Base-by-base conservation (phyloP, 1,284 basidiomycete genomes). In the Trichosporon coremiiforme region DNA sequence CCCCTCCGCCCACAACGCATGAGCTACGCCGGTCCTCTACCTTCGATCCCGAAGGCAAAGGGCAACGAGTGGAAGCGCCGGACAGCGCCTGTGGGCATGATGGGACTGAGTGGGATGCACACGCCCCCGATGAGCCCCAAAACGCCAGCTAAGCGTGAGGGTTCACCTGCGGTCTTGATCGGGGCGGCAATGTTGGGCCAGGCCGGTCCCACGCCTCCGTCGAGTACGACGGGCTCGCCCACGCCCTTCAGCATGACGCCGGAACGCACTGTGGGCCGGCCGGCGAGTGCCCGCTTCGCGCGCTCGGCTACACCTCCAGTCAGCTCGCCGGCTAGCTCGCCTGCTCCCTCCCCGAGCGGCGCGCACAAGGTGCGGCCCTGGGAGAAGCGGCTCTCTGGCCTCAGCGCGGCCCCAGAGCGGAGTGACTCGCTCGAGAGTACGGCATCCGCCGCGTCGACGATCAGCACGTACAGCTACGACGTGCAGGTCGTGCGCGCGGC, bases 401-500 rank as follows among this genome's bases (percentile, higher is more conserved):
- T 31, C 31, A 33, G 17, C 7, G 31, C 15, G 7, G 41, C 57
- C 4, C 57, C 57, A 7, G 57, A 60, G 8, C 57, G 57, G 13
- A 3, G 5, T 17, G 57, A 60, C 57, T 60, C 57, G 29, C 29
- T 60, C 17, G 29, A 60, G 57, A 60, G 31, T 31, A 60, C 57
- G 1, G 57, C 31, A 2, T 22, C 20, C 9, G 47, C 47, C 15
- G 57, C 57, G 3, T 60, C 57, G 15, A 60, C 29, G 12, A 33
- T 60, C 13, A n/a, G 7, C 1, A 60, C 57, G 29, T 60, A 60
- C 57, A 33, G 29, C 17, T 60, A 60, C 29, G 57, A 60, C 13
- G 57, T 33, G 57, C 57, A 60, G 57, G 57, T 60, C 31, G 57
- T 60, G 20, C 57, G 17, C 13, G 57, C 57, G 17, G 57, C 57